A percentile compares a stretch with the other conserved stretches of the same genome.
phyloP scores from a whole-genome alignment of 73 alveolate genomes.

The Uronychia binucleata region DNA sequence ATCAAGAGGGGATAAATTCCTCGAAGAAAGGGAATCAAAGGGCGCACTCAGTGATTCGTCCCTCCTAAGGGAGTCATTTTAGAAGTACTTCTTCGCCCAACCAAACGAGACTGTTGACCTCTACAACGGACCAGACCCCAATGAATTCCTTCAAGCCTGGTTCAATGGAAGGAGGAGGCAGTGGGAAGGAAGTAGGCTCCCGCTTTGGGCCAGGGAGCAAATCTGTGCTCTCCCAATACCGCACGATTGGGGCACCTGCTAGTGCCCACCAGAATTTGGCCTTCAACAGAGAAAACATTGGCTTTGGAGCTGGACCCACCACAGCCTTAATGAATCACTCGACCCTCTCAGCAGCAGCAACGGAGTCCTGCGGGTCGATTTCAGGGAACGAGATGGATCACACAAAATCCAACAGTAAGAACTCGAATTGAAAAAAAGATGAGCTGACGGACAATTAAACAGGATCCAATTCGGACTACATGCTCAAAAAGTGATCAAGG shows the following conservation, averaged over 20 bases:
- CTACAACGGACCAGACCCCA: neutral
- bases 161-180: neutral
- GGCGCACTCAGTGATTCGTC: neutral
- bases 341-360: neutral
- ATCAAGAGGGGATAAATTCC: neutral
- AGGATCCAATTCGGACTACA: neutral
- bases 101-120: neutral
- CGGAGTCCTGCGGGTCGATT: neutral
- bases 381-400: neutral
- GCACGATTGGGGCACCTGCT: neutral
- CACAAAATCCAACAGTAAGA: neutral
- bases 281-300: neutral
- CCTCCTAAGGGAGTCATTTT: neutral
- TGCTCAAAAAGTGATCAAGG: neutral
- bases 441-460: neutral
- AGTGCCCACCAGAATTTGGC: neutral
- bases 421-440: neutral
- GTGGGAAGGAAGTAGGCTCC: neutral
- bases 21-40: neutral
- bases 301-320: neutral
- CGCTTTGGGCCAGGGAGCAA: neutral
- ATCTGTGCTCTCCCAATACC: too few relatives aligned
- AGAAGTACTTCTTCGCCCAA: neutral
- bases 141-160: neutral
- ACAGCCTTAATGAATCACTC: neutral